Percentiles rank a stretch among this genome's conserved stretches.
phyloP scores from a whole-genome alignment of 208 protist genomes.

The Wallacemonas rigidus region DNA sequence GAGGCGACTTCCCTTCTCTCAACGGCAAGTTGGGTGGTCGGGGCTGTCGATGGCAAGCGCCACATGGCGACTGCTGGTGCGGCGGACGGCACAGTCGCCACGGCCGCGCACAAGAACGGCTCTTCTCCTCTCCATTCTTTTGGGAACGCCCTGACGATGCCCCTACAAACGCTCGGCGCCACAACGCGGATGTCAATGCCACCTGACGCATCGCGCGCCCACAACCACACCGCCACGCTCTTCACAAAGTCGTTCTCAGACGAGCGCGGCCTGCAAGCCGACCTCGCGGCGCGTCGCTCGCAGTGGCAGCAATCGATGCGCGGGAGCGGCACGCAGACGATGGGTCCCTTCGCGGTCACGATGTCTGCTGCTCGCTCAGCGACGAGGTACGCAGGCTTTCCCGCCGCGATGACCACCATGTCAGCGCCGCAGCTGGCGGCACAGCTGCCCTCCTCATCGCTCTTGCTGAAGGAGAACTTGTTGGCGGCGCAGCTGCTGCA shows the following conservation, averaged over 20 bases:
- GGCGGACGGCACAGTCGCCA: no score
- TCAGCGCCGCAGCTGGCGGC: neutral
- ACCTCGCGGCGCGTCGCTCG: neutral
- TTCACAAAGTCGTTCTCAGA: neutral
- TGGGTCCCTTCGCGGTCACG: no score
- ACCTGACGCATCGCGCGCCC: neutral
- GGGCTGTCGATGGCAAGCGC: no score
- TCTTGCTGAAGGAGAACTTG: conserved; percentile 42
- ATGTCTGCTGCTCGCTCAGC: no score
- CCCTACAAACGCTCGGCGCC: conserved; percentile 1
- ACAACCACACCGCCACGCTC: neutral
- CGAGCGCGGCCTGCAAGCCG: neutral
- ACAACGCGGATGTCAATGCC: conserved; percentile 2
- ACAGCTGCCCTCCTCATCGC: neutral
- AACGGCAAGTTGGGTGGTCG: no score
- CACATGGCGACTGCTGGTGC: no score
- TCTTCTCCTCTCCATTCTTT: no score
- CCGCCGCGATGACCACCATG: neutral
- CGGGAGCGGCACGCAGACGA: neutral
- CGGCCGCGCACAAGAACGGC: no score
- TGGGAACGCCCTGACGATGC: neutral
- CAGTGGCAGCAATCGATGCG: conserved; percentile 13
- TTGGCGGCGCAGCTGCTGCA: conserved; percentile 43
- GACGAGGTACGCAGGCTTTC: no score
- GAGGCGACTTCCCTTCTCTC: conserved; percentile 7